Conservation (phyloP, 176 grass and related monocot genomes). For the Pontederia crassipes region DNA sequence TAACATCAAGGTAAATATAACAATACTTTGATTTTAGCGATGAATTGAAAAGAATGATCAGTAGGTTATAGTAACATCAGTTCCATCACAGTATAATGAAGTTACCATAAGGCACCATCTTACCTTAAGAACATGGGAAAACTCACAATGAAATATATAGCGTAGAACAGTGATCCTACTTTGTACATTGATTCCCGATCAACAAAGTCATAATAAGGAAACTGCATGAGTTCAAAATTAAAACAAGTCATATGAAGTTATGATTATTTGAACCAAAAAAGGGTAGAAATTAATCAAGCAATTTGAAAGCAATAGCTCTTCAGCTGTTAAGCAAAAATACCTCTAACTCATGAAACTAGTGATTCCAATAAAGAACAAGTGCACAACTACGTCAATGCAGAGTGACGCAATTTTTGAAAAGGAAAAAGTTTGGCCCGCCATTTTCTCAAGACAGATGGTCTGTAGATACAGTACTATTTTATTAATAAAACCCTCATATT, state of each 20-base stretch:
- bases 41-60: not conserved
- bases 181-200: constrained; percentile 85
- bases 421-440: too few relatives aligned
- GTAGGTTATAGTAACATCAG: not conserved
- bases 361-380: too few relatives aligned
- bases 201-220: constrained; percentile 85
- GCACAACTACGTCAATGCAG: too few relatives aligned
- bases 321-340: too few relatives aligned
- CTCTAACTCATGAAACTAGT: too few relatives aligned
- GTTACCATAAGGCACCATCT: constrained; percentile 10
- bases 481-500: too few relatives aligned
- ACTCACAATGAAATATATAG: constrained; percentile 93
- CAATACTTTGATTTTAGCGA: not conserved
- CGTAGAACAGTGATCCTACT: constrained; percentile 93
- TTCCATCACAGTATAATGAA: not conserved
- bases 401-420: too few relatives aligned
- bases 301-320: not conserved
- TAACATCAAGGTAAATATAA: not conserved
- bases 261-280: not conserved
- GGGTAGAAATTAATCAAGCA: constrained; percentile 11
- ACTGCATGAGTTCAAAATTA: constrained; percentile 43
- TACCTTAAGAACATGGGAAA: constrained; percentile 97
- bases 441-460: too few relatives aligned
- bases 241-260: not conserved
- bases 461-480: too few relatives aligned